phyloP scores from a whole-genome alignment of 2,329 filamentous ascomycete genomes.

The Chrysoporthe deuterocubensis region DNA sequence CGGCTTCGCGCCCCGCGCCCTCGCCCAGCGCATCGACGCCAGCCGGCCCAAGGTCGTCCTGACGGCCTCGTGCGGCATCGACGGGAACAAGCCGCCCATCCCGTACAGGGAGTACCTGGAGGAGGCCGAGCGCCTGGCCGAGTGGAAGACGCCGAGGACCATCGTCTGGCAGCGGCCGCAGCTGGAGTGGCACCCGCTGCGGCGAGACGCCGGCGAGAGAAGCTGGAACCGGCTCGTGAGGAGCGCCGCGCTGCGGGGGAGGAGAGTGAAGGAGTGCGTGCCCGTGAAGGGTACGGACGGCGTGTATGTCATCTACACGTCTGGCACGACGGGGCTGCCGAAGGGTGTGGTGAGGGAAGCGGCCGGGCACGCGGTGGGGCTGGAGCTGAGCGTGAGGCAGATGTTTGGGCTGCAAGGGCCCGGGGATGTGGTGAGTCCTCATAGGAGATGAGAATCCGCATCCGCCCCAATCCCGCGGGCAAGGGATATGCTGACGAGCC shows the following conservation, averaged over 20 bases:
- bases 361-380: slow-evolving; percentile 83
- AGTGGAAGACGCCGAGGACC: slow-evolving; percentile 72
- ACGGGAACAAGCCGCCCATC: slow-evolving; percentile 79
- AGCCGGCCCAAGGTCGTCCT: slow-evolving; percentile 76
- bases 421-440: slow-evolving; percentile 65
- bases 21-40: slow-evolving; percentile 88
- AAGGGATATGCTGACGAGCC: slow-evolving; percentile 12
- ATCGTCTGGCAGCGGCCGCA: slow-evolving; percentile 86
- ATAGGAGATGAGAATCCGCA: too few relatives aligned
- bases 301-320: slow-evolving; percentile 91
- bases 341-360: slow-evolving; percentile 85
- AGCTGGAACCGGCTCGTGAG: slow-evolving; percentile 80
- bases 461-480: too few relatives aligned
- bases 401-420: slow-evolving; percentile 82
- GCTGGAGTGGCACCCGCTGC: slow-evolving; percentile 72
- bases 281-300: slow-evolving; percentile 77
- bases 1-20: slow-evolving; percentile 79
- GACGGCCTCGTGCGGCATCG: slow-evolving; percentile 91
- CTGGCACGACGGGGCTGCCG: slow-evolving; percentile 78
- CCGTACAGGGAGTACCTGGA: slow-evolving; percentile 78
- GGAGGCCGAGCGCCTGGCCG: slow-evolving; percentile 69
- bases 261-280: slow-evolving; percentile 67
- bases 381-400: slow-evolving; percentile 81
- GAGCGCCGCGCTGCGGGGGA: slow-evolving; percentile 67
- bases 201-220: slow-evolving; percentile 69